Conservation (phyloP, 192 early-diverging fungal genomes). For the Coemansia sp. region DNA sequence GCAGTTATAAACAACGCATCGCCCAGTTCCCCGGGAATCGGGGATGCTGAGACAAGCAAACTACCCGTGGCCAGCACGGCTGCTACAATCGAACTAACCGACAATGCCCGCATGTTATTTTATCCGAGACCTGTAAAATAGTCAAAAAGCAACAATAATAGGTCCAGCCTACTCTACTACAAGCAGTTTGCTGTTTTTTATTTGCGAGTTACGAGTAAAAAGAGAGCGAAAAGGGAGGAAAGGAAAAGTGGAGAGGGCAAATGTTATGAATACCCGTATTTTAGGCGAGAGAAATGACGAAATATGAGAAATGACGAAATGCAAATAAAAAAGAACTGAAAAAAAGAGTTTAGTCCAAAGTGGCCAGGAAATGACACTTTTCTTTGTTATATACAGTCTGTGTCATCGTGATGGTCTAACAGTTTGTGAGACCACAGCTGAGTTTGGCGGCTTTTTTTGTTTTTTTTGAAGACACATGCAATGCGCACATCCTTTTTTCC, state of each 20-base stretch:
- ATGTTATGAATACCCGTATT: neutral
- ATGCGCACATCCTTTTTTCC: too few species aligned
- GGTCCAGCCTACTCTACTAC: neutral
- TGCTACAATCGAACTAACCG: neutral
- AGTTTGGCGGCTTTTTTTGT: too few species aligned
- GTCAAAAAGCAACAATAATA: neutral
- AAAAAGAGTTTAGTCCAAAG: neutral
- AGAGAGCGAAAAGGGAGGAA: too few species aligned
- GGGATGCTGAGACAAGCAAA: neutral
- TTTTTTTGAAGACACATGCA: neutral
- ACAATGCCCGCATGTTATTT: neutral
- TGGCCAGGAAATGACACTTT: neutral
- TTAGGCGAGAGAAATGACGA: neutral
- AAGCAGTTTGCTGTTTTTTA: neutral
- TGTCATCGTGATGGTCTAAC: too few species aligned
- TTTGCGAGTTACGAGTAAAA: too few species aligned
- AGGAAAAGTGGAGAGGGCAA: neutral
- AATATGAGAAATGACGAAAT: too few species aligned
- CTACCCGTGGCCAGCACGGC: conserved; percentile 7
- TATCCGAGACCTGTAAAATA: neutral
- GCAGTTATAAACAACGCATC: neutral
- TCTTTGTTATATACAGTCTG: neutral
- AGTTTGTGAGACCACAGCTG: too few species aligned
- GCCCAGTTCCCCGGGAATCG: neutral
- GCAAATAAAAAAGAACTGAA: neutral